Conservation (phyloP, 108 stramenopile species). For the Aureococcus anophagefferens region DNA sequence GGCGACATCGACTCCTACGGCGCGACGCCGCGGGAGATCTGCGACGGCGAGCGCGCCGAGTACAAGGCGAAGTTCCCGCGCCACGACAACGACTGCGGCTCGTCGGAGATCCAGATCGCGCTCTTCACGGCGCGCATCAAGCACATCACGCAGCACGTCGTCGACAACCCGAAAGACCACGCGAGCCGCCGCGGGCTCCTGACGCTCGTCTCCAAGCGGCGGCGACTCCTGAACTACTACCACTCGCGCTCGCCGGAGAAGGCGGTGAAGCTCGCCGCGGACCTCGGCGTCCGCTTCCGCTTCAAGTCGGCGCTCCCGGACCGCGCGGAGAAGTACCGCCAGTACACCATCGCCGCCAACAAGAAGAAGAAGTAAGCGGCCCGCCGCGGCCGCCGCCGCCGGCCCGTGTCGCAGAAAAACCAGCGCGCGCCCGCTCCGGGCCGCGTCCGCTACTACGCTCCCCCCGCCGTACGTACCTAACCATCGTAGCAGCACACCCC, state of each 20-base stretch:
- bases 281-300: conserved; percentile 14
- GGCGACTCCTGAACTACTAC: conserved; percentile 75
- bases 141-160: conserved; percentile 82
- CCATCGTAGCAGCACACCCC: no score
- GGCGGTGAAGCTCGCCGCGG: conserved; percentile 1
- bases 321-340: conserved; percentile 8
- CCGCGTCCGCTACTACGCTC: no score
- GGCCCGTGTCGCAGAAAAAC: no score
- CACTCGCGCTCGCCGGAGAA: neutral
- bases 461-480: no score
- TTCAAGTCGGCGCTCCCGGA: neutral
- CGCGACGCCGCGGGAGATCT: neutral
- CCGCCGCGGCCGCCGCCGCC: no score
- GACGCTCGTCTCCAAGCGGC: conserved; percentile 87
- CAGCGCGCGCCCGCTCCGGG: no score
- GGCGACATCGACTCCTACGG: neutral
- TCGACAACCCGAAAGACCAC: conserved; percentile 83
- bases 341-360: neutral
- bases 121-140: conserved; percentile 85
- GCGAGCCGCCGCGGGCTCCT: conserved; percentile 86
- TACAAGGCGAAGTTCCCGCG: conserved; percentile 54
- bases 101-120: conserved; percentile 83
- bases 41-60: conserved; percentile 25
- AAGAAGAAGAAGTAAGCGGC: neutral
- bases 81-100: conserved; percentile 75